Percentiles rank a stretch among this genome's conserved stretches.
Conservation (phyloP, 495 filamentous ascomycete species). For the Penicillium herquei region DNA sequence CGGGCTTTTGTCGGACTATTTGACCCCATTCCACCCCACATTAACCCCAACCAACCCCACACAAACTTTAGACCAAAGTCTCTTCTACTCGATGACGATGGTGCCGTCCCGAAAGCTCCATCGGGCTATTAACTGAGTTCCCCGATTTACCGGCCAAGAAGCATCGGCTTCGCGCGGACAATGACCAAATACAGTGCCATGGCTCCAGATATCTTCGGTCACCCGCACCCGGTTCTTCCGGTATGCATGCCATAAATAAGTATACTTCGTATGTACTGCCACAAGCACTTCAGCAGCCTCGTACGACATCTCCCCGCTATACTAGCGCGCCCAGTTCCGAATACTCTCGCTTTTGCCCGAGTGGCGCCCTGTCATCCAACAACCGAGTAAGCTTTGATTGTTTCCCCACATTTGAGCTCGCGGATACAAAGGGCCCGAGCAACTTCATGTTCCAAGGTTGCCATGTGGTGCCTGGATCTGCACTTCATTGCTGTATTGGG, state of each 20-base stretch:
- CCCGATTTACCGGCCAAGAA: not conserved
- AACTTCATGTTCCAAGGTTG: constrained; percentile 1
- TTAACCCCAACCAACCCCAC: constrained; percentile 12
- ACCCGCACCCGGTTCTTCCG: constrained; percentile 3
- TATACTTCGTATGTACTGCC: too few species aligned
- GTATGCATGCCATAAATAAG: constrained; percentile 2
- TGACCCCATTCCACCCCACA: constrained; percentile 4
- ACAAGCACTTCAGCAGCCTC: not conserved
- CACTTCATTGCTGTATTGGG: constrained; percentile 6
- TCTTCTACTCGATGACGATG: constrained; percentile 17
- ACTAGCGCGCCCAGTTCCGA: not conserved
- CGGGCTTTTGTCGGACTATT: constrained; percentile 19
- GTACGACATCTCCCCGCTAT: not conserved
- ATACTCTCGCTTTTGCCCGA: not conserved
- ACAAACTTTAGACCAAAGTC: constrained; percentile 11
- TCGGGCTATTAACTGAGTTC: not conserved
- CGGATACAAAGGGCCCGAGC: constrained; percentile 8
- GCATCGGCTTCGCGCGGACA: not conserved
- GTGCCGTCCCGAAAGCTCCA: constrained; percentile 4
- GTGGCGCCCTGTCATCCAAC: not conserved
- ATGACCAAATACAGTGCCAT: not conserved
- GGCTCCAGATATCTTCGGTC: not conserved
- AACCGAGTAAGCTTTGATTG: constrained; percentile 9
- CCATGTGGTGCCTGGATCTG: constrained; percentile 21
- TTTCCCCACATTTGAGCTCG: constrained; percentile 22